Evolutionary conservation across 2,329 filamentous ascomycete genomes (phyloP), one percentile per base, ranked within the genome.

Genomic region (Aspergillus sp.): DNA sequence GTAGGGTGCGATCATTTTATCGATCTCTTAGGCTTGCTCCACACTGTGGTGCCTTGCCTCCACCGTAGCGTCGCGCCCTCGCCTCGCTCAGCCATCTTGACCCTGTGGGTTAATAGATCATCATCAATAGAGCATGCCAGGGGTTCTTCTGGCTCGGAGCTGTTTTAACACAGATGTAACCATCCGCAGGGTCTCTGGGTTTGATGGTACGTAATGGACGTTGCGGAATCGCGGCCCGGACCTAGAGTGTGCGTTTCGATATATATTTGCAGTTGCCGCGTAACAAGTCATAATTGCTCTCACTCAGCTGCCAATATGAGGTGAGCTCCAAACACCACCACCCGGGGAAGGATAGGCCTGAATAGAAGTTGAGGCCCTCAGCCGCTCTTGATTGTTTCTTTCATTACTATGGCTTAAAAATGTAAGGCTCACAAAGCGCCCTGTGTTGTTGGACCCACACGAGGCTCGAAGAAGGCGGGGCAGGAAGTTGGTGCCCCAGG

Each of bases 391-490:
- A 37, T 7, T 15, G 15, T 37, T 6, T 37, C 34, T 6, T 37
- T 13, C 9, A 13, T 7, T 9, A 37, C 9, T 30, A 30, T 30
- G n/a, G 34, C 34, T 37, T 37, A 15, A 13, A 37, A 37, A 37
- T 12, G 24, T n/a, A 27, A 8, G 13, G 12, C 30, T 9, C 24
- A 46, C 44, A 46, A 46, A 27, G 20, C 24, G 42, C 42, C 11
- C n/a, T 30, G 13, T n/a, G 5, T 27, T 15, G 34, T 39, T 13
- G 48, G 48, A 51, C 49, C 49, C 49, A 51, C 49, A 41, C 39
- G 49, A 51, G 49, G n/a, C 22, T 51, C 37, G 15, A 51, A 37
- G 48, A 48, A 48, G 45, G 49, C 49, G 49, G 49, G 15, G n/a
- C 15, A 15, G 13, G 11, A 34, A 20, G 27, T 48, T 17, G 8